Evolutionary conservation across 441 rosid species (phyloP).

Genomic region (Erodium texanum): DNA sequence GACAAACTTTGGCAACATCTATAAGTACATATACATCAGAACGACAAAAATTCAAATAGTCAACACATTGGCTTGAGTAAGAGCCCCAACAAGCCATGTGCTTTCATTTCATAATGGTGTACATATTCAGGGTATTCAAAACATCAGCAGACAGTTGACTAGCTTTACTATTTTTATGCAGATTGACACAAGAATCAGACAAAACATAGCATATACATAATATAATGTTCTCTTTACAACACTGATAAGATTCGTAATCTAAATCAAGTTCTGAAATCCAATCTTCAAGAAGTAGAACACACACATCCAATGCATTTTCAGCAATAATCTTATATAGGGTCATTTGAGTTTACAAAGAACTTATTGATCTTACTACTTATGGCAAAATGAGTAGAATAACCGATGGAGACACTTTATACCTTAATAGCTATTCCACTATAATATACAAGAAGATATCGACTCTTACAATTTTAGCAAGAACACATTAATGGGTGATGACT

Average conservation of each 20-base stretch:
- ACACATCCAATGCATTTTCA: background rate
- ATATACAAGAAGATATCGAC: background rate
- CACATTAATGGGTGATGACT: background rate
- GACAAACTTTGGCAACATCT: background rate
- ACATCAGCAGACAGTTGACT: background rate
- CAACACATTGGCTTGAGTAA: background rate
- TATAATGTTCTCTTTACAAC: background rate
- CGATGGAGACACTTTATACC: background rate
- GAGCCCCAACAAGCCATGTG: slow-evolving; percentile 7
- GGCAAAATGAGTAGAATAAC: background rate
- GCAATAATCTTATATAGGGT: background rate
- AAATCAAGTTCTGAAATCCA: background rate
- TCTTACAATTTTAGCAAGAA: background rate
- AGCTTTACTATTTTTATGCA: background rate
- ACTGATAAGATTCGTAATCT: background rate
- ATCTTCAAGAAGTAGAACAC: background rate
- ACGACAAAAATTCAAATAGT: background rate
- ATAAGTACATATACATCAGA: background rate
- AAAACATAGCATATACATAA: background rate
- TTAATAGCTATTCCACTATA: background rate
- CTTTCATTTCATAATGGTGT: background rate
- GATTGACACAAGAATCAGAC: background rate
- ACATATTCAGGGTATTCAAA: background rate
- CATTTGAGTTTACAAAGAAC: too few species aligned
- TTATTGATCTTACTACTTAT: background rate